Percentiles rank a stretch among this genome's conserved stretches.
These are phyloP conservation scores for Fusarium compactum DNA, from an alignment of 2,329 filamentous ascomycete species.

Conservation along the genomic window DNA sequence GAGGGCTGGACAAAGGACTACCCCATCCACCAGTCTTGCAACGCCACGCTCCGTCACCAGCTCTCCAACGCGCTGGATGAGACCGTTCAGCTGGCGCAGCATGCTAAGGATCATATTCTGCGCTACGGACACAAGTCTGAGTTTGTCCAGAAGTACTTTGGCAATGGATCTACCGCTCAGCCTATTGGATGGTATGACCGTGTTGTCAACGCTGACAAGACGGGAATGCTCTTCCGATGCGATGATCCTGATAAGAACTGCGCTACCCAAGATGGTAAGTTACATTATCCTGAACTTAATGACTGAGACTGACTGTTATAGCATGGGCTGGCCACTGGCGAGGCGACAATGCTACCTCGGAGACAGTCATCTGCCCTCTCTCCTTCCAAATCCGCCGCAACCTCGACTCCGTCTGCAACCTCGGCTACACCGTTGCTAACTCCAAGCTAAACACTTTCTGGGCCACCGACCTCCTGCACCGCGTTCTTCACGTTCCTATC, in stretches of 20 bases:
- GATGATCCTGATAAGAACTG: conserved; percentile 78
- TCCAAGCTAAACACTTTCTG: conserved; percentile 71
- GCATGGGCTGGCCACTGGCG: conserved; percentile 77
- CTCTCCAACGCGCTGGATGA: conserved; percentile 69
- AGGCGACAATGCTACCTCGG: conserved; percentile 70
- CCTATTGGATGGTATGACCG: conserved; percentile 73
- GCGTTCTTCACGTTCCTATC: conserved; percentile 71
- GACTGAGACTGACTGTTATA: conserved; percentile 45
- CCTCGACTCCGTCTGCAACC: conserved; percentile 69
- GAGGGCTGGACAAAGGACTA: conserved; percentile 52
- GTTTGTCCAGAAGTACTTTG: conserved; percentile 76
- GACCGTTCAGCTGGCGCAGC: conserved; percentile 66
- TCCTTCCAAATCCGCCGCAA: conserved; percentile 70
- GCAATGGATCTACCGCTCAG: conserved; percentile 66
- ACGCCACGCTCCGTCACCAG: conserved; percentile 69
- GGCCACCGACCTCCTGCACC: conserved; percentile 75
- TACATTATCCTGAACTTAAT: accelerated
- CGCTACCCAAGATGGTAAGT: conserved; percentile 58
- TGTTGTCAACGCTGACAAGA: conserved; percentile 68
- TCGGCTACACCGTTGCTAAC: conserved; percentile 71
- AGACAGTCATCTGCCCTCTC: conserved; percentile 76
- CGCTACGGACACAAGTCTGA: conserved; percentile 67
- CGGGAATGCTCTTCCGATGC: conserved; percentile 71
- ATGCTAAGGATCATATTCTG: conserved; percentile 73
- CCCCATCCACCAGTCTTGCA: conserved; percentile 74